Evolutionary conservation across 768 basidiomycete species (phyloP).

Genomic region (Rossbeevera mucosa): DNA sequence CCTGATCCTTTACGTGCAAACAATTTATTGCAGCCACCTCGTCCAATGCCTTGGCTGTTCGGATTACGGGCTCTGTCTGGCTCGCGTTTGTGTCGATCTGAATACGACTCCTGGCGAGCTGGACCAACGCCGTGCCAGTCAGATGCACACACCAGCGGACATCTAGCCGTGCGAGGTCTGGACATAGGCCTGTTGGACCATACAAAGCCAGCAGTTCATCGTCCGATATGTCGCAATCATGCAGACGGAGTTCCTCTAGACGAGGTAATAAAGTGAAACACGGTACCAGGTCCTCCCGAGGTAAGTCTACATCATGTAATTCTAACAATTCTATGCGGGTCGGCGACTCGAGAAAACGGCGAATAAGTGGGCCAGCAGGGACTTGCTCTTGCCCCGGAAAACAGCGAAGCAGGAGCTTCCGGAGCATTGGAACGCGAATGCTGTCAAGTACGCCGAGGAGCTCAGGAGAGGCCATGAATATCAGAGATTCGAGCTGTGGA

Average conservation of each 20-base stretch:
- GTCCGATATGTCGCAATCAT: constrained; percentile 56
- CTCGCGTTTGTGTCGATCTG: neutral
- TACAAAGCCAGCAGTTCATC: constrained; percentile 36
- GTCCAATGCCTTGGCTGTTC: constrained; percentile 31
- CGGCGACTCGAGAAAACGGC: constrained; percentile 27
- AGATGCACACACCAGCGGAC: constrained; percentile 58
- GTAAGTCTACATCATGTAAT: constrained; percentile 45
- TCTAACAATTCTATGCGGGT: constrained; percentile 41
- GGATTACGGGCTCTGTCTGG: constrained; percentile 1
- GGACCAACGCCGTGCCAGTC: constrained; percentile 46
- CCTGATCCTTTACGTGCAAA: constrained; percentile 49
- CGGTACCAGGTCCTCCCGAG: constrained; percentile 34
- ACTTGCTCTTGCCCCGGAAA: constrained; percentile 17
- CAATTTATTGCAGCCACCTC: constrained; percentile 54
- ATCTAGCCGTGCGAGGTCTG: constrained; percentile 44
- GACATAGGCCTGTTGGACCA: constrained; percentile 42
- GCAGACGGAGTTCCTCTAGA: constrained; percentile 48
- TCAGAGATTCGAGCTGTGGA: constrained; percentile 28
- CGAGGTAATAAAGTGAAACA: constrained; percentile 35
- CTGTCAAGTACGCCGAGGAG: constrained; percentile 26
- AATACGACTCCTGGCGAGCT: constrained; percentile 42
- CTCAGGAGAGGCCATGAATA: constrained; percentile 28
- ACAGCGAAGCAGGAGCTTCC: constrained; percentile 39
- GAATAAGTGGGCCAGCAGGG: constrained; percentile 26
- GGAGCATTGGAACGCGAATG: constrained; percentile 35